These are phyloP conservation scores for Xylariaceae sp. DNA, from an alignment of 2,329 filamentous ascomycete genomes.

Conservation along the genomic window DNA sequence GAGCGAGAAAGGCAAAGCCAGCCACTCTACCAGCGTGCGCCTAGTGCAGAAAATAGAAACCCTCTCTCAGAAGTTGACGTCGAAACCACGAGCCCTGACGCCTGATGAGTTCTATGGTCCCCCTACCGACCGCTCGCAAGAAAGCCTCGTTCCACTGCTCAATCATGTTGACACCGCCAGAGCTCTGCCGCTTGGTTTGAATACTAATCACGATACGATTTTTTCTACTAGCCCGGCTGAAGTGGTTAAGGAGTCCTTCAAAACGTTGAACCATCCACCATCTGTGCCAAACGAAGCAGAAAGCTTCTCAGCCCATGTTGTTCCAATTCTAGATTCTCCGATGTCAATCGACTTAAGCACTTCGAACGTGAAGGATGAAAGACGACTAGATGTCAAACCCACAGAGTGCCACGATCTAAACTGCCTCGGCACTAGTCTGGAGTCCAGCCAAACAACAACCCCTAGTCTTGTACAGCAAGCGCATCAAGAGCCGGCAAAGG, in stretches of 20 bases:
- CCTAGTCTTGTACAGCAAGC: neutral
- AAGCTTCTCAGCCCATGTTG: neutral
- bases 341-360: neutral
- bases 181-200: neutral
- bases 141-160: neutral
- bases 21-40: conserved; percentile 1
- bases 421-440: neutral
- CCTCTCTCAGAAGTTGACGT: neutral
- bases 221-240: neutral
- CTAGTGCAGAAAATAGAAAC: conserved; percentile 7
- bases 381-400: neutral
- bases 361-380: neutral
- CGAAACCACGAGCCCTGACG: neutral
- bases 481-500: neutral
- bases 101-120: neutral
- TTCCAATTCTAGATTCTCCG: neutral
- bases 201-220: neutral
- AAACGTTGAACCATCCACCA: neutral
- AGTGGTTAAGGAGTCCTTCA: neutral
- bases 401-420: neutral
- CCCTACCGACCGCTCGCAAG: neutral
- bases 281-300: neutral
- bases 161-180: neutral
- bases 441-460: neutral
- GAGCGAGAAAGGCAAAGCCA: conserved; percentile 9